Conservation (phyloP, 306 rosid genomes). For the Inga leiocalycina region DNA sequence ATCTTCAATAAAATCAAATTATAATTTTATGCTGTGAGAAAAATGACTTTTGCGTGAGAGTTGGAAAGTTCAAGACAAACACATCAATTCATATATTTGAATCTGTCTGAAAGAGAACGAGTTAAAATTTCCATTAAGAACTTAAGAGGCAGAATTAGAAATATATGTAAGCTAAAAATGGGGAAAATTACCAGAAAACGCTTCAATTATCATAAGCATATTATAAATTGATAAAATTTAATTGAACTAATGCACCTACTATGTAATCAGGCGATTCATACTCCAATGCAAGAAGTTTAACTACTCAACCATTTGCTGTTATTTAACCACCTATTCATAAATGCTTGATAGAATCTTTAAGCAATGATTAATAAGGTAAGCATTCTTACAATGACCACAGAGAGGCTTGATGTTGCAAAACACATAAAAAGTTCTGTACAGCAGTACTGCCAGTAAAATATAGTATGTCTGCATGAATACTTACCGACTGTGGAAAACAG, state of each 20-base stretch:
- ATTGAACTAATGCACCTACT: conserved; percentile 6
- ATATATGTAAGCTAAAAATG: not conserved
- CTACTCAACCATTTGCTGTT: not conserved
- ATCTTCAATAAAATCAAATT: conserved; percentile 19
- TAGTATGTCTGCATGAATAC: conserved; percentile 18
- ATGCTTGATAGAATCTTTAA: not conserved
- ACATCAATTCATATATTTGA: not conserved
- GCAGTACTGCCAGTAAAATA: not conserved
- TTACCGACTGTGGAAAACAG: conserved; percentile 73
- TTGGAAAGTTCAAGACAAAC: conserved; percentile 7
- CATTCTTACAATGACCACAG: conserved; percentile 3
- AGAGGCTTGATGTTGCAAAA: not conserved
- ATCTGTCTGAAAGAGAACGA: not conserved
- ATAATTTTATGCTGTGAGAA: not conserved
- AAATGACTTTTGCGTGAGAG: conserved; percentile 13
- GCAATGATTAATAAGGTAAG: not conserved
- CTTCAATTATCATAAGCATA: conserved; percentile 1
- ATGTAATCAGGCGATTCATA: conserved; percentile 12
- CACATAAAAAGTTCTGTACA: not conserved
- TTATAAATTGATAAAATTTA: not conserved
- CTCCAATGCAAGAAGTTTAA: not conserved
- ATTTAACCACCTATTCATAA: not conserved
- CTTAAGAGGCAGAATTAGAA: not conserved
- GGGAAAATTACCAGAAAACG: not conserved
- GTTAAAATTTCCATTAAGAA: not conserved